These are phyloP conservation scores for Mycogone perniciosa DNA, from an alignment of 2,329 filamentous ascomycete genomes.

Conservation along the genomic window DNA sequence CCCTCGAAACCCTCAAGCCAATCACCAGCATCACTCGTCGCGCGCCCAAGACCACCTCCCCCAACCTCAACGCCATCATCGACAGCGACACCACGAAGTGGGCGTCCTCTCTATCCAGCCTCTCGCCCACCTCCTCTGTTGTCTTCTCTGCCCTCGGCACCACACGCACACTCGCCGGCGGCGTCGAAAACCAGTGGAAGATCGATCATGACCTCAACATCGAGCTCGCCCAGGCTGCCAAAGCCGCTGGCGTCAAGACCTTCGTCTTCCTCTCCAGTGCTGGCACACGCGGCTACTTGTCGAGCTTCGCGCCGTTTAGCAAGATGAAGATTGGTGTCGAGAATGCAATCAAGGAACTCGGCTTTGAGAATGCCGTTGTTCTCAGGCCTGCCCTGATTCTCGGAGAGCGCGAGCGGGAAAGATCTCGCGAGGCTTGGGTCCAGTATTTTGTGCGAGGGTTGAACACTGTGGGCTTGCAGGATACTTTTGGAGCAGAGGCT, in stretches of 20 bases:
- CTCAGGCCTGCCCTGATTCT: constrained; percentile 68
- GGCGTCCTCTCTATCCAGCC: constrained; percentile 51
- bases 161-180: constrained; percentile 67
- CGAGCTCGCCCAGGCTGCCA: constrained; percentile 68
- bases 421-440: constrained; percentile 51
- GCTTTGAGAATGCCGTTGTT: constrained; percentile 73
- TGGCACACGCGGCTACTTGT: constrained; percentile 38
- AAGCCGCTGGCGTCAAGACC: constrained; percentile 61
- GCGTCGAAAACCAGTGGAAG: constrained; percentile 73
- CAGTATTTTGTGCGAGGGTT: constrained; percentile 49
- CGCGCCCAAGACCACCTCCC: constrained; percentile 45
- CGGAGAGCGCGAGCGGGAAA: constrained; percentile 58
- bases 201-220: constrained; percentile 86
- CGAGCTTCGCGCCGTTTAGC: constrained; percentile 44
- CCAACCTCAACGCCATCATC: constrained; percentile 57
- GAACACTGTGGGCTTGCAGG: constrained; percentile 52
- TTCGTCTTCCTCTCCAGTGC: constrained; percentile 69
- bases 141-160: constrained; percentile 79
- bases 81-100: constrained; percentile 64
- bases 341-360: constrained; percentile 62
- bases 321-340: constrained; percentile 86
- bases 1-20: constrained; percentile 43
- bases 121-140: constrained; percentile 51
- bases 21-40: constrained; percentile 63
- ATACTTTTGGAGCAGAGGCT: constrained; percentile 67